Conservation (phyloP, 164 flowering plant genomes). For the Cinnamomum chago region DNA sequence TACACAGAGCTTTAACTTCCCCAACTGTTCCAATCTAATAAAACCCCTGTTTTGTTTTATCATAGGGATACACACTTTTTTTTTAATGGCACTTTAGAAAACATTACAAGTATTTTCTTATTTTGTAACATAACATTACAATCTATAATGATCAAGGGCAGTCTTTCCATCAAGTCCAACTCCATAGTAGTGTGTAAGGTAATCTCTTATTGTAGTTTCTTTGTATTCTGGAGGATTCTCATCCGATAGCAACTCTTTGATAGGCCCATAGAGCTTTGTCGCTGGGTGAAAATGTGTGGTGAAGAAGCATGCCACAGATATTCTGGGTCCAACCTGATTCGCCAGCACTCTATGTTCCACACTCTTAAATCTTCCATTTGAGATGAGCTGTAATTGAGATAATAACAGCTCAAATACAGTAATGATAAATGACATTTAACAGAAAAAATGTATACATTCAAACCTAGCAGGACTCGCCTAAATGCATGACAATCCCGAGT, state of each 20-base stretch:
- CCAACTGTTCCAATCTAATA: too few species aligned
- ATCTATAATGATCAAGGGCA: neutral
- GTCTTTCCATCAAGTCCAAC: neutral
- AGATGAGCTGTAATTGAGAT: conserved; percentile 17
- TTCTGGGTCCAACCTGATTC: conserved; percentile 21
- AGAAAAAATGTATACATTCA: neutral
- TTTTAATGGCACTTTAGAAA: too few species aligned
- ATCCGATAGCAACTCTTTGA: conserved; percentile 28
- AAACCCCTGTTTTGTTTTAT: too few species aligned
- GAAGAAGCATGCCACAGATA: conserved; percentile 31
- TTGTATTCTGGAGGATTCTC: conserved; percentile 19
- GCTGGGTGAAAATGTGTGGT: neutral
- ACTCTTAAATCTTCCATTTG: conserved; percentile 32
- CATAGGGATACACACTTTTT: too few species aligned
- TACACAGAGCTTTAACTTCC: too few species aligned
- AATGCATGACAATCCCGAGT: neutral
- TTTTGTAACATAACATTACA: neutral
- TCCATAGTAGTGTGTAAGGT: neutral
- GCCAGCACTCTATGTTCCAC: conserved; percentile 30
- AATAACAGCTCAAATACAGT: too few species aligned
- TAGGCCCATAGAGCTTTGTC: conserved; percentile 25
- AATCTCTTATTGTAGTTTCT: conserved; percentile 9
- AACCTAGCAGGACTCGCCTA: neutral
- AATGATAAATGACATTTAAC: neutral
- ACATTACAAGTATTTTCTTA: too few species aligned